These are phyloP conservation scores for Candida sp. DNA, from an alignment of 1,139 yeast species.

Conservation along the genomic window DNA sequence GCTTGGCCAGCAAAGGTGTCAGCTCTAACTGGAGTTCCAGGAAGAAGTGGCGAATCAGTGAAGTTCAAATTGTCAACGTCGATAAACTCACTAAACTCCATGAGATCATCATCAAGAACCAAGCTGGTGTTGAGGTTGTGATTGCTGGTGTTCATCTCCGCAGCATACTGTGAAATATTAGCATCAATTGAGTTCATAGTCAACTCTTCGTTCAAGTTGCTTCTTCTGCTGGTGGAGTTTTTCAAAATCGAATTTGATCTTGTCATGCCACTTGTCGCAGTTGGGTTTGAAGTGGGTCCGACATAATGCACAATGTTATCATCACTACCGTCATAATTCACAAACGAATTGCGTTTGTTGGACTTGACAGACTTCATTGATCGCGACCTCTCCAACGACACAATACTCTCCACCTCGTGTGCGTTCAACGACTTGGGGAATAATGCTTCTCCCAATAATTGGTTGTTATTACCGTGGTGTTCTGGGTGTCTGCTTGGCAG, in stretches of 20 bases:
- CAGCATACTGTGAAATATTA: conserved; percentile 9
- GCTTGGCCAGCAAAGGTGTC: not conserved
- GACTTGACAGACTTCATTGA: conserved; percentile 56
- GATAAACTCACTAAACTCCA: conserved; percentile 69
- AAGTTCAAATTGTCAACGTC: conserved; percentile 56
- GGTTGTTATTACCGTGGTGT: conserved; percentile 1
- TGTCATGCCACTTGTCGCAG: conserved; percentile 15
- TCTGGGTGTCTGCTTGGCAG: not conserved
- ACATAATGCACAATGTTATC: conserved; percentile 43
- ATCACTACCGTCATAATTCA: conserved; percentile 52
- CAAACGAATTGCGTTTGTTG: conserved; percentile 45
- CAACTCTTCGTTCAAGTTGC: conserved; percentile 18
- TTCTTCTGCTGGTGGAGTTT: conserved; percentile 21
- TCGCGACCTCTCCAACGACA: conserved; percentile 71
- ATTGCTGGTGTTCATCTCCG: not conserved
- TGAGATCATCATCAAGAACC: conserved; percentile 35
- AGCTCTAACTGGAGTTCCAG: not conserved
- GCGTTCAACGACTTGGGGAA: conserved; percentile 72
- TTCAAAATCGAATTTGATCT: conserved; percentile 58
- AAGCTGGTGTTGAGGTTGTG: conserved; percentile 6
- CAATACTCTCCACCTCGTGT: conserved; percentile 76
- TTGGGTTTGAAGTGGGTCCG: conserved; percentile 23
- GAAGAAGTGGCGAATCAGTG: conserved; percentile 21
- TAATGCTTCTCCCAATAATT: conserved; percentile 60
- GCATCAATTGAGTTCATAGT: conserved; percentile 17